Evolutionary conservation across 2,329 filamentous ascomycete genomes (phyloP), one percentile per base, ranked within the genome.

Genomic region (Byssochlamys sp.): DNA sequence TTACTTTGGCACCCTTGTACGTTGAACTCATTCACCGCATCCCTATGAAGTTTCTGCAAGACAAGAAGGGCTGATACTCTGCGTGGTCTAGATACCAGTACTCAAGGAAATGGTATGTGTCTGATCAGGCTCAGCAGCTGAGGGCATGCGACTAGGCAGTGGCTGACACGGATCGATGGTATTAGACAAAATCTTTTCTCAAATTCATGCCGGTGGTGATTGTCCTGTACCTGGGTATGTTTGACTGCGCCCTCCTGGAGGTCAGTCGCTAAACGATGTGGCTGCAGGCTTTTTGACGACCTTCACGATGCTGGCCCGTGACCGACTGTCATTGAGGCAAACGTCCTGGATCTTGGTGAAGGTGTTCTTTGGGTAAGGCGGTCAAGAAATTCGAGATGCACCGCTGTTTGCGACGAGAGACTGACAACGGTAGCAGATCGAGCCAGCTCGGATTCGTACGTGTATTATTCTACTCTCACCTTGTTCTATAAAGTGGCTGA

Each of bases 181-280:
- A 33, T 33, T 60, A 84, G 82, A 84, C 88, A 45, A 92, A 91
- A 72, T 90, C 95, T 69, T 96, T 96, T 69, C 73, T 91, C 71
- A 91, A 91, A 67, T 95, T 94, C 60, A 69, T 84, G 57, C 87
- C 89, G 1, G 80, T 92, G 27, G 88, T 95, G 50, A 77, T 90
- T 53, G 87, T 95, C 56, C 76, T 95, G 55, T 96, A 95, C 69
- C 76, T 94, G 53, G 90, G 82, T 84, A 66, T 67, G 57, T 19
- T 19, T 57, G 59, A 10, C 58, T 57, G 14, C 66, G 60, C 56
- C 52, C 58, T 54, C 58, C 61, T 57, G 54, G 55, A 55, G 58
- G 57, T 45, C 61, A 52, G 29, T 51, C 19, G 27, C 52, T 59
- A 39, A 56, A 31, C 58, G 25, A 55, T 53, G 57, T 55, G 29